Conservation (phyloP, 2,329 filamentous ascomycete genomes). For the Chaetomiaceae sp. region DNA sequence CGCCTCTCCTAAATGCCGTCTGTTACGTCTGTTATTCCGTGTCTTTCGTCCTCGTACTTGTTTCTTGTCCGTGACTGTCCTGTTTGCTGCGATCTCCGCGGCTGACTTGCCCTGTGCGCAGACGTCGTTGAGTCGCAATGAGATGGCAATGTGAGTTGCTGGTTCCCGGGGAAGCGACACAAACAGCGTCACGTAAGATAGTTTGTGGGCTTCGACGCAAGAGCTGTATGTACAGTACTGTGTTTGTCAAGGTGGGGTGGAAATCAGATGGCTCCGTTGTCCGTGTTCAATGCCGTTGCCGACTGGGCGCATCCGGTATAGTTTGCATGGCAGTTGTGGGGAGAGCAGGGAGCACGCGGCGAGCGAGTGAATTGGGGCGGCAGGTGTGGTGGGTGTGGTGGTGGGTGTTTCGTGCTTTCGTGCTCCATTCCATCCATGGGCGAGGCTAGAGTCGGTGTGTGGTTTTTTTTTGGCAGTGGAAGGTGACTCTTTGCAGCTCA, state of each 20-base stretch:
- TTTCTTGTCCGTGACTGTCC: background rate
- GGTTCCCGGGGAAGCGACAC: background rate
- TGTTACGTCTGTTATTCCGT: too few relatives aligned
- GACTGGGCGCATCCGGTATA: background rate
- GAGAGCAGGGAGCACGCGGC: background rate
- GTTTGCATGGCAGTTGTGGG: conserved; percentile 11
- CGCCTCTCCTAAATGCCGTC: too few relatives aligned
- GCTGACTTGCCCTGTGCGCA: background rate
- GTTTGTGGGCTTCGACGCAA: background rate
- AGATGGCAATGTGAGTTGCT: background rate
- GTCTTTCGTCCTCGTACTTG: too few relatives aligned
- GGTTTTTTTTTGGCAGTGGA: background rate
- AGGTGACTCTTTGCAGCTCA: too few relatives aligned
- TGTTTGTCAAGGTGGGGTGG: conserved; percentile 6
- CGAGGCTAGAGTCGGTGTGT: background rate
- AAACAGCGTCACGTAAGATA: background rate
- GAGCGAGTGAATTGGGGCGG: background rate
- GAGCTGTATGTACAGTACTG: background rate
- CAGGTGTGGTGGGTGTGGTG: too few relatives aligned
- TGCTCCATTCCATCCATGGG: background rate
- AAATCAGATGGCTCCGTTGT: conserved; percentile 2
- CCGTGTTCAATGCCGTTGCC: conserved; percentile 1
- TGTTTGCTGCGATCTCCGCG: conserved; percentile 8
- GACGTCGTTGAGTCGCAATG: conserved; percentile 6
- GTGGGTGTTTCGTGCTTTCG: background rate